phyloP scores from a whole-genome alignment of 139 green algal genomes.

The Monoraphidium neglectum region DNA sequence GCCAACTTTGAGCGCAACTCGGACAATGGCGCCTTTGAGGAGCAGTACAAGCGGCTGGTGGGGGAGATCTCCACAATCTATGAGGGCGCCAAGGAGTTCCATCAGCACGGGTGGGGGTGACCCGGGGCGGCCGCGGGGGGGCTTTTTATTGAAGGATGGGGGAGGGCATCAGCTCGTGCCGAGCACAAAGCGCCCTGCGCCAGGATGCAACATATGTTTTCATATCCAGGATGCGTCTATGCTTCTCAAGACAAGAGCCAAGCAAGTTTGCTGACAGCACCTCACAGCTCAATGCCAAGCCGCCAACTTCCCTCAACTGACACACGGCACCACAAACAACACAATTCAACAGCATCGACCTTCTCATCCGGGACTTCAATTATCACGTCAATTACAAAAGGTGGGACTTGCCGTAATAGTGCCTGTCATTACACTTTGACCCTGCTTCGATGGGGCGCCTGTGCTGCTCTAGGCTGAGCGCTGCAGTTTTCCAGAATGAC shows the following conservation, averaged over 20 bases:
- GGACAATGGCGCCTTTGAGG: slow-evolving; percentile 40
- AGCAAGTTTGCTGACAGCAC: background rate
- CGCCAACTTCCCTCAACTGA: background rate
- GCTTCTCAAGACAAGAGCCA: too few relatives aligned
- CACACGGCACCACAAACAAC: background rate
- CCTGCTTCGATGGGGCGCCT: too few relatives aligned
- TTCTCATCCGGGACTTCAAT: slow-evolving; percentile 62
- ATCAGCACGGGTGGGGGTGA: slow-evolving; percentile 35
- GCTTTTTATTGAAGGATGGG: background rate
- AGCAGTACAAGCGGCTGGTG: slow-evolving; percentile 51
- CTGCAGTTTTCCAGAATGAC: background rate
- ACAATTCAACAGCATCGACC: slow-evolving; percentile 38
- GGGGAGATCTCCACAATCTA: slow-evolving; percentile 58
- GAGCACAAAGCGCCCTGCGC: background rate
- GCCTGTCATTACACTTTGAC: too few relatives aligned
- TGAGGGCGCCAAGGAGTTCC: slow-evolving; percentile 58
- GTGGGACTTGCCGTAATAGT: too few relatives aligned
- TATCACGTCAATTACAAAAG: slow-evolving; percentile 55
- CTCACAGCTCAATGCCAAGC: background rate
- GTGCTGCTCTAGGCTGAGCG: background rate
- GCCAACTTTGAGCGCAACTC: slow-evolving; percentile 36
- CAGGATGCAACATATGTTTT: background rate
- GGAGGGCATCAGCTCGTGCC: background rate
- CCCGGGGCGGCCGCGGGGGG: background rate
- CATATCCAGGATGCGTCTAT: background rate